Conservation (phyloP, 2,329 filamentous ascomycete genomes). For the Achaetomium macrosporum region DNA sequence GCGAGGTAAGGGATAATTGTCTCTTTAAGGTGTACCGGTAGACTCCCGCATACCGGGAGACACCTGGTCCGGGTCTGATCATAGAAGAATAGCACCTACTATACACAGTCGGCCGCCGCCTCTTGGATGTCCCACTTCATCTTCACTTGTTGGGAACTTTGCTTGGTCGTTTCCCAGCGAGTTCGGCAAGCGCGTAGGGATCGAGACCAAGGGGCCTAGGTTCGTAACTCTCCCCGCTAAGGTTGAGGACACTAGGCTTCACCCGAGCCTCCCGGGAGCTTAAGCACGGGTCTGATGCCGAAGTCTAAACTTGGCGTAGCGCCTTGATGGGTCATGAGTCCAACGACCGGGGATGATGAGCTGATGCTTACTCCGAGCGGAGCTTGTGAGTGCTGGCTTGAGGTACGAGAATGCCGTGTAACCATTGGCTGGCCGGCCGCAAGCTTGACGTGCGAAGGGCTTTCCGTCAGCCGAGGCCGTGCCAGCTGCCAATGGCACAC, state of each 20-base stretch:
- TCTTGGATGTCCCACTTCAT: no score
- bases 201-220: neutral
- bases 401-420: neutral
- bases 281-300: neutral
- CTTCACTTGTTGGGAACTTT: no score
- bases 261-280: slow-evolving; percentile 1
- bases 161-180: no score
- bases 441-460: no score
- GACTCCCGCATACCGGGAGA: no score
- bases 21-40: no score
- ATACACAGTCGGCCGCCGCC: no score
- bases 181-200: neutral
- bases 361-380: neutral
- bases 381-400: neutral
- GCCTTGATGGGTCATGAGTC: neutral
- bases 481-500: neutral
- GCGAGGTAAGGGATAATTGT: neutral
- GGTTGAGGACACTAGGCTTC: neutral
- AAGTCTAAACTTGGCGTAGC: neutral
- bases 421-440: neutral
- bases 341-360: neutral
- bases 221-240: neutral
- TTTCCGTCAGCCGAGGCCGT: neutral
- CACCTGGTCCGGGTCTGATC: no score
- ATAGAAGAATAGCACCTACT: no score